Percentiles rank a stretch among this genome's conserved stretches.
Conservation (phyloP, 371 early-diverging fungal genomes). For the Parasitella parasitica region DNA sequence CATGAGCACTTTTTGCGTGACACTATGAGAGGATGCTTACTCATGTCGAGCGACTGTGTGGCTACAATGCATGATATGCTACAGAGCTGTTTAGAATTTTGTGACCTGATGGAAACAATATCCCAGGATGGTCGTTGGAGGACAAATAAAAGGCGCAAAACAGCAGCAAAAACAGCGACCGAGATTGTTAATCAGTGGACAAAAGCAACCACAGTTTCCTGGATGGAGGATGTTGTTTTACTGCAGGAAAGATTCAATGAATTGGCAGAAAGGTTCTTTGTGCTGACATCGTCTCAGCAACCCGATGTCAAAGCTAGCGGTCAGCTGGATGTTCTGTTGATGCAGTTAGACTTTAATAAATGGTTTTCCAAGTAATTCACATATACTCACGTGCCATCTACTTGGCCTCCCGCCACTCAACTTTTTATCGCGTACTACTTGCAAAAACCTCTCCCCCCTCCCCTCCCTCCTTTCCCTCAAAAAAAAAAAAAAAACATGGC, state of each 20-base stretch:
- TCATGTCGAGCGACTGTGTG: constrained; percentile 38
- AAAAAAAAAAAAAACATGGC: too few species aligned
- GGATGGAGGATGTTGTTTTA: constrained; percentile 27
- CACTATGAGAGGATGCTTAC: constrained; percentile 54
- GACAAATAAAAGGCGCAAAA: constrained; percentile 23
- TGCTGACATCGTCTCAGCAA: constrained; percentile 30
- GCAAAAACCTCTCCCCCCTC: too few species aligned
- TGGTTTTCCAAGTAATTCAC: constrained; percentile 16
- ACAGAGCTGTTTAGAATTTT: constrained; percentile 43
- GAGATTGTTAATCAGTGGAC: constrained; percentile 46
- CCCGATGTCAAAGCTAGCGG: constrained; percentile 47
- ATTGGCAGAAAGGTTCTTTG: constrained; percentile 54
- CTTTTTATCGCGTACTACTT: not conserved
- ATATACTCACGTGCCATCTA: not conserved
- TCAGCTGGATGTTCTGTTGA: constrained; percentile 58
- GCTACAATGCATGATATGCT: constrained; percentile 34
- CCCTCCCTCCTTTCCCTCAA: too few species aligned
- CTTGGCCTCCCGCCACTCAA: too few species aligned
- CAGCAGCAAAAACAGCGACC: constrained; percentile 29
- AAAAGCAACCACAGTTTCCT: constrained; percentile 3
- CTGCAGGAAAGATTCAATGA: constrained; percentile 50
- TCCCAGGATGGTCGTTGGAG: constrained; percentile 33
- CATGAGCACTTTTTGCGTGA: constrained; percentile 49
- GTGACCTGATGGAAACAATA: constrained; percentile 30
- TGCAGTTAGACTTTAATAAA: constrained; percentile 71